A percentile compares a stretch with the other conserved stretches of the same genome.
Evolutionary conservation across 257 asterid genomes (phyloP).

Genomic region (Fraxinus americana): DNA sequence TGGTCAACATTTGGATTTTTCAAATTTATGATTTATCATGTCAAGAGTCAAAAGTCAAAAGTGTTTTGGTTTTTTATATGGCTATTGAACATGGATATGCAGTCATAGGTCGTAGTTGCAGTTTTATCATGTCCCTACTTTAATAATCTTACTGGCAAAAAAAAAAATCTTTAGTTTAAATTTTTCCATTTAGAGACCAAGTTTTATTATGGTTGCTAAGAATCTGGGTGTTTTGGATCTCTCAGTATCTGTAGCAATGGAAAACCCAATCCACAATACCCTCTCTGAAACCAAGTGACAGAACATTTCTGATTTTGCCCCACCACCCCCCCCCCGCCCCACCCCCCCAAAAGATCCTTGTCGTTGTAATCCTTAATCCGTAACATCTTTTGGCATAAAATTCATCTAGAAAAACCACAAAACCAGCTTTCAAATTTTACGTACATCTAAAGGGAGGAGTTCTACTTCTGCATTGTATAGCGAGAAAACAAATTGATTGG

Average conservation of each 20-base stretch:
- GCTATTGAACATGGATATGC: not conserved
- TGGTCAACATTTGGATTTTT: not conserved
- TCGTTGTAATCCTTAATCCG: too few relatives aligned
- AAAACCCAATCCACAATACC: too few relatives aligned
- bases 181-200: not conserved
- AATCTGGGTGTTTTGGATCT: not conserved
- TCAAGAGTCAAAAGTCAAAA: not conserved
- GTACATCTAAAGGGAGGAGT: not conserved
- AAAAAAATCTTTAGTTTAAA: too few relatives aligned
- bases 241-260: not conserved
- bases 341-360: too few relatives aligned
- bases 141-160: too few relatives aligned
- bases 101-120: not conserved
- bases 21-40: not conserved
- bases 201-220: not conserved
- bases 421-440: not conserved
- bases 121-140: not conserved
- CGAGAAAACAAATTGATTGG: not conserved
- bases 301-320: too few relatives aligned
- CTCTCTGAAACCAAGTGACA: too few relatives aligned
- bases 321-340: too few relatives aligned
- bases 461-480: not conserved
- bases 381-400: too few relatives aligned
- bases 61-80: not conserved
- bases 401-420: too few relatives aligned